phyloP scores from a whole-genome alignment of 495 filamentous ascomycete genomes.

The Bacidia rubella region DNA sequence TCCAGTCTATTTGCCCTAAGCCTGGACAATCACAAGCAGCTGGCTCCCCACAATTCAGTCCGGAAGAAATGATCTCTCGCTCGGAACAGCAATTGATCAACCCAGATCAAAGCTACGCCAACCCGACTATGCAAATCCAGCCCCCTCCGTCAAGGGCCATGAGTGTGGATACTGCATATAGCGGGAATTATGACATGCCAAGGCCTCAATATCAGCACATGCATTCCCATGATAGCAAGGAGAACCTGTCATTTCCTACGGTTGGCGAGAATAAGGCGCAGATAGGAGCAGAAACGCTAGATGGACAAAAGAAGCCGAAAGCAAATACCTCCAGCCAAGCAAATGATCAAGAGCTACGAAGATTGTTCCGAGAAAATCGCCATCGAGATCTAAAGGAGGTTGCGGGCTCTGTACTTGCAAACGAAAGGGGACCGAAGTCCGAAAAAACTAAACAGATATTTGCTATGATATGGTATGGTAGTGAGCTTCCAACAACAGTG shows the following conservation, averaged over 20 bases:
- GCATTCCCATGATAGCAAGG: conserved; percentile 48
- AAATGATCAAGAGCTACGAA: conserved; percentile 84
- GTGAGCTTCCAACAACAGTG: conserved; percentile 9
- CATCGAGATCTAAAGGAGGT: conserved; percentile 67
- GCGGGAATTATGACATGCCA: conserved; percentile 21
- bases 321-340: conserved; percentile 60
- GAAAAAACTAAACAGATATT: conserved; percentile 95
- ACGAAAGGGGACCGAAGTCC: conserved; percentile 66
- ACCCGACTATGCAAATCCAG: conserved; percentile 37
- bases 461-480: conserved; percentile 84
- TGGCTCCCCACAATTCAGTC: conserved; percentile 33
- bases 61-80: conserved; percentile 52
- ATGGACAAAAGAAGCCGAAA: conserved; percentile 45
- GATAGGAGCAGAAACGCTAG: conserved; percentile 48
- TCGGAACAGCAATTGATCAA: conserved; percentile 45
- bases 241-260: conserved; percentile 50
- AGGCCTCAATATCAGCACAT: conserved; percentile 25
- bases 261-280: conserved; percentile 42
- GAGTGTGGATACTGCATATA: conserved; percentile 30
- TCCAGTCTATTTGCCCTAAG: conserved; percentile 20
- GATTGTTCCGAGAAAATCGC: conserved; percentile 63
- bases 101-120: conserved; percentile 34
- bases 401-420: conserved; percentile 61
- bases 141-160: conserved; percentile 37
- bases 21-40: conserved; percentile 33